These are phyloP conservation scores for Acmispon strigosus DNA, from an alignment of 306 rosid genomes.

Conservation along the genomic window DNA sequence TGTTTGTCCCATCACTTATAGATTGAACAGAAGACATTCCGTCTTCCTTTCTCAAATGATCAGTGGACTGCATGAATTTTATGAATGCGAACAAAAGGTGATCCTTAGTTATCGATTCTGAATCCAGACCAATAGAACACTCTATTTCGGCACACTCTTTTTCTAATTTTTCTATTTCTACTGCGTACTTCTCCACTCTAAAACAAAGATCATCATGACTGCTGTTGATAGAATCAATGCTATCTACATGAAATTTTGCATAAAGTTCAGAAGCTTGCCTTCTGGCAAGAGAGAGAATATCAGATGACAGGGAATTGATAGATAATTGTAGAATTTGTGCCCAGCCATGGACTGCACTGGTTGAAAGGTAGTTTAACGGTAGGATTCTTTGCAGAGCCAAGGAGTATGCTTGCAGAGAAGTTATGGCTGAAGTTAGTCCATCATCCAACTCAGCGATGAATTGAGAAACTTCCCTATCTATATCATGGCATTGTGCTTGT, in stretches of 20 bases:
- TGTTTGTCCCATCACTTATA: constrained; percentile 46
- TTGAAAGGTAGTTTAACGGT: constrained; percentile 77
- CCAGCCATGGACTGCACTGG: constrained; percentile 92
- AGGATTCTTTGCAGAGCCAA: constrained; percentile 81
- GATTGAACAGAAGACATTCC: constrained; percentile 39
- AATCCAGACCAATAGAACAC: constrained; percentile 60
- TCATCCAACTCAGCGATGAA: constrained; percentile 62
- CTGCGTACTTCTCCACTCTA: constrained; percentile 58
- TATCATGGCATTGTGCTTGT: constrained; percentile 86
- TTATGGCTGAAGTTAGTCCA: constrained; percentile 64
- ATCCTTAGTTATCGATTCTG: constrained; percentile 76
- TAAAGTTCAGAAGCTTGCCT: constrained; percentile 85
- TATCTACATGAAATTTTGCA: constrained; percentile 49
- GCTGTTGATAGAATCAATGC: constrained; percentile 43
- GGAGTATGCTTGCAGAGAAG: constrained; percentile 70
- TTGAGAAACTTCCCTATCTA: constrained; percentile 84
- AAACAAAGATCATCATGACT: constrained; percentile 61
- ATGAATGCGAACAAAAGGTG: constrained; percentile 60
- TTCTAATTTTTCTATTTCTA: constrained; percentile 67
- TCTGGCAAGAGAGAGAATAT: constrained; percentile 70
- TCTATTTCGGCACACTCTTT: constrained; percentile 61
- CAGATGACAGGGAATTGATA: constrained; percentile 62
- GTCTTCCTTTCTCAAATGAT: constrained; percentile 50
- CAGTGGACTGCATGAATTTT: constrained; percentile 65
- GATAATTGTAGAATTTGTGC: constrained; percentile 78